Conservation (phyloP, 495 filamentous ascomycete genomes). For the Penicillium crystallinum region DNA sequence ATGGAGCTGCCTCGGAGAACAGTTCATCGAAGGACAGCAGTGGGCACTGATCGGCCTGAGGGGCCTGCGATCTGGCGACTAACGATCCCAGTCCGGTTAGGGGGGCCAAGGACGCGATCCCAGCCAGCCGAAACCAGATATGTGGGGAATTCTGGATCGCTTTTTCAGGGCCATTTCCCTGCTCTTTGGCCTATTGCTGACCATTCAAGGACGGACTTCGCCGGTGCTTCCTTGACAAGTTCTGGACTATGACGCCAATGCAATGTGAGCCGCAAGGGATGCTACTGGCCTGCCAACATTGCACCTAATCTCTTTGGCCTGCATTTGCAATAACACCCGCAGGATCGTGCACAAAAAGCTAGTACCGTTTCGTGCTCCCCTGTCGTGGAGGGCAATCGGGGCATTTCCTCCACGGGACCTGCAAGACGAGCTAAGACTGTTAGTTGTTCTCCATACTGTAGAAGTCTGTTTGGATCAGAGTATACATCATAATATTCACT, state of each 20-base stretch:
- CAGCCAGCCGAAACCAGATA: slow-evolving; percentile 24
- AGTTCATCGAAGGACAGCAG: slow-evolving; percentile 17
- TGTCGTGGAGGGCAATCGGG: not conserved
- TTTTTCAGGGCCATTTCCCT: slow-evolving; percentile 4
- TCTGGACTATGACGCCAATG: slow-evolving; percentile 14
- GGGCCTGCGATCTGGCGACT: slow-evolving; percentile 24
- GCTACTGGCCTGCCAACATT: slow-evolving; percentile 7
- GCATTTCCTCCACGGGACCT: not conserved
- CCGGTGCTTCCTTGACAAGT: slow-evolving; percentile 12
- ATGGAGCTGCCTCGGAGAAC: slow-evolving; percentile 3
- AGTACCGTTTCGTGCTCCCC: not conserved
- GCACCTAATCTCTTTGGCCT: slow-evolving; percentile 3
- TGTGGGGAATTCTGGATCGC: slow-evolving; percentile 23
- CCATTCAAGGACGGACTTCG: slow-evolving; percentile 13
- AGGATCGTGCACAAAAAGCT: slow-evolving; percentile 11
- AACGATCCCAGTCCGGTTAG: slow-evolving; percentile 17
- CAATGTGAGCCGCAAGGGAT: slow-evolving; percentile 30
- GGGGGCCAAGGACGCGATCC: slow-evolving; percentile 19
- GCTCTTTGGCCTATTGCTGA: slow-evolving; percentile 5
- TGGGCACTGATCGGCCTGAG: slow-evolving; percentile 26
- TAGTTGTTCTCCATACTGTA: not conserved
- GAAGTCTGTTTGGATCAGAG: not conserved
- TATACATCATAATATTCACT: not conserved
- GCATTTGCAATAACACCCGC: slow-evolving; percentile 13
- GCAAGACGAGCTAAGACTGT: not conserved